Conservation (phyloP, 1,284 basidiomycete species). For the Porogramme epimiltina region DNA sequence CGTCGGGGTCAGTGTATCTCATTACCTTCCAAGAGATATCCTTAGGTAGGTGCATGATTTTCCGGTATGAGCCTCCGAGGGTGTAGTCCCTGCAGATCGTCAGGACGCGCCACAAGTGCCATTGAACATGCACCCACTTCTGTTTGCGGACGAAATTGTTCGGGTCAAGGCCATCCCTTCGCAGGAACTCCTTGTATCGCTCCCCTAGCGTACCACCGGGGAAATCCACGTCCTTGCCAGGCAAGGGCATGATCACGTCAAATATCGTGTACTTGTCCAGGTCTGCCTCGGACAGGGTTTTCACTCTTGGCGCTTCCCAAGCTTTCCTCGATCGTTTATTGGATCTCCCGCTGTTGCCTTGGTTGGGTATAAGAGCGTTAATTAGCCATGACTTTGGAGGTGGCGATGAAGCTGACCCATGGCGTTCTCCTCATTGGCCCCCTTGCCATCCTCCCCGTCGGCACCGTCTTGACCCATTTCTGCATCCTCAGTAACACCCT, state of each 20-base stretch:
- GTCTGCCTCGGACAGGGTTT: constrained; percentile 77
- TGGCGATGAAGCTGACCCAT: constrained; percentile 19
- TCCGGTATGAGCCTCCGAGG: constrained; percentile 90
- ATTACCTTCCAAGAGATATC: constrained; percentile 82
- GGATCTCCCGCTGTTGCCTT: constrained; percentile 23
- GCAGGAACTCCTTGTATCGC: constrained; percentile 80
- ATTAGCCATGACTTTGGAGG: constrained; percentile 4
- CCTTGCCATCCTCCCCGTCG: constrained; percentile 44
- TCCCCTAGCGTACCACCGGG: constrained; percentile 84
- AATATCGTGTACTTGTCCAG: constrained; percentile 82
- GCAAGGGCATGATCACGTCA: constrained; percentile 94
- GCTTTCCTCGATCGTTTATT: constrained; percentile 45
- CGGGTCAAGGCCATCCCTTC: constrained; percentile 85
- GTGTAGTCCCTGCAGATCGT: constrained; percentile 76
- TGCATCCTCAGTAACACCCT: constrained; percentile 38
- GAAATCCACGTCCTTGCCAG: constrained; percentile 90
- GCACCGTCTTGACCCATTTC: constrained; percentile 34
- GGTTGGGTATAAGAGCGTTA: constrained; percentile 9
- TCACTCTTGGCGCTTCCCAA: constrained; percentile 71
- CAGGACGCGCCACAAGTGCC: neutral
- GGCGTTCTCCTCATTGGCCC: constrained; percentile 44
- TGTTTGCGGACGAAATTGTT: constrained; percentile 87
- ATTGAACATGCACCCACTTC: constrained; percentile 53
- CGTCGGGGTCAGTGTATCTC: constrained; percentile 91
- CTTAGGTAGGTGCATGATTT: constrained; percentile 84